These are phyloP conservation scores for Ophiocordyceps robertsii DNA, from an alignment of 2,329 filamentous ascomycete species.

Conservation along the genomic window DNA sequence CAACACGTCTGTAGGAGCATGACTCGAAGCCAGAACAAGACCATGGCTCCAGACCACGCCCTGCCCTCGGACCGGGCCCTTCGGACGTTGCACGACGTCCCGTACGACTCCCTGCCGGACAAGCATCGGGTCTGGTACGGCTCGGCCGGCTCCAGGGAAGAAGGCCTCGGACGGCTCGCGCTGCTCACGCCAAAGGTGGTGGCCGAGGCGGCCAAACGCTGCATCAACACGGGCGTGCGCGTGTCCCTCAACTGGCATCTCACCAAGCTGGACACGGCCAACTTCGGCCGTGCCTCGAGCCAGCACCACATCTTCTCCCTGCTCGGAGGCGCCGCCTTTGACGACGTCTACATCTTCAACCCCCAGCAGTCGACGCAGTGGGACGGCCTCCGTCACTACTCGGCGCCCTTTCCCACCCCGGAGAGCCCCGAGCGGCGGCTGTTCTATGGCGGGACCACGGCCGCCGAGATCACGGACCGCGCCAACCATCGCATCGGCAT, in stretches of 20 bases:
- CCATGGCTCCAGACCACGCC: background rate
- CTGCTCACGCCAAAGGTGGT: constrained; percentile 39
- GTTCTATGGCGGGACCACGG: constrained; percentile 34
- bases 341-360: constrained; percentile 36
- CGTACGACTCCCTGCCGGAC: constrained; percentile 28
- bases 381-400: constrained; percentile 37
- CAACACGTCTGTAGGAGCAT: too few relatives aligned
- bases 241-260: constrained; percentile 42
- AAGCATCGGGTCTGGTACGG: constrained; percentile 33
- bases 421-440: constrained; percentile 19
- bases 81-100: background rate
- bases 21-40: background rate
- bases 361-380: constrained; percentile 38
- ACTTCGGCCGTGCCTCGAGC: constrained; percentile 35
- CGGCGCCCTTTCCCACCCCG: constrained; percentile 22
- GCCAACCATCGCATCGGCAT: constrained; percentile 30
- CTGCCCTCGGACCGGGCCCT: background rate
- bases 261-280: constrained; percentile 40
- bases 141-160: constrained; percentile 28
- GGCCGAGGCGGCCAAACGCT: constrained; percentile 26
- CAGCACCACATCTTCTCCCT: constrained; percentile 35
- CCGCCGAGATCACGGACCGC: constrained; percentile 29
- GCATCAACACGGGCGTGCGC: constrained; percentile 36
- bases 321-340: constrained; percentile 31
- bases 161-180: constrained; percentile 36